Conservation (phyloP, 306 rosid genomes). For the Trifolium pratense region DNA sequence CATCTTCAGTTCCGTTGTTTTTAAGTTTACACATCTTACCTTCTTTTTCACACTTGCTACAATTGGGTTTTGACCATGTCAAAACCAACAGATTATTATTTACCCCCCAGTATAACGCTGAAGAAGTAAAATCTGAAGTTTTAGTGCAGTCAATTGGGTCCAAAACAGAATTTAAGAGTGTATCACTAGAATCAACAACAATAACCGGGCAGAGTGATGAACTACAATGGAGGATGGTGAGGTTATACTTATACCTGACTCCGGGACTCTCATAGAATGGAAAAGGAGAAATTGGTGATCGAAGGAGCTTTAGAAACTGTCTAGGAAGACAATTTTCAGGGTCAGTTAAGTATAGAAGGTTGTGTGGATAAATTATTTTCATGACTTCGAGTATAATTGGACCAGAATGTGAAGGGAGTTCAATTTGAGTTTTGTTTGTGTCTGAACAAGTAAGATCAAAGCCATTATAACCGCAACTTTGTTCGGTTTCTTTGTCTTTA, state of each 20-base stretch:
- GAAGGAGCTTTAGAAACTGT: slow-evolving; percentile 11
- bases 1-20: slow-evolving; percentile 17
- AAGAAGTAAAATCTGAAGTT: not conserved
- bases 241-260: no score
- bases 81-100: not conserved
- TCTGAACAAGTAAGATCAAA: slow-evolving; percentile 33
- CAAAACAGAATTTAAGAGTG: not conserved
- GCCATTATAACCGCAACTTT: slow-evolving; percentile 38
- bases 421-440: not conserved
- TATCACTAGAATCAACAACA: fast-evolving
- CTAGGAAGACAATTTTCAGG: slow-evolving; percentile 21
- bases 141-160: slow-evolving; percentile 8
- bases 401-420: slow-evolving; percentile 26
- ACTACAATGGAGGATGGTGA: slow-evolving; percentile 11
- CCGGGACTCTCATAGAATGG: fast-evolving
- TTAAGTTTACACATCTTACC: slow-evolving; percentile 32
- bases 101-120: not conserved
- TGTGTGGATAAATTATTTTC: not conserved
- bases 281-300: slow-evolving; percentile 28
- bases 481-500: not conserved
- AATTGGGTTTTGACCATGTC: slow-evolving; percentile 36
- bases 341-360: not conserved
- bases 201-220: not conserved
- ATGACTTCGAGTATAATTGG: slow-evolving; percentile 15
- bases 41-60: slow-evolving; percentile 12